Percentiles rank a stretch among this genome's conserved stretches.
Evolutionary conservation across 192 early-diverging fungal genomes (phyloP).

Genomic region (Diversispora eburnea): DNA sequence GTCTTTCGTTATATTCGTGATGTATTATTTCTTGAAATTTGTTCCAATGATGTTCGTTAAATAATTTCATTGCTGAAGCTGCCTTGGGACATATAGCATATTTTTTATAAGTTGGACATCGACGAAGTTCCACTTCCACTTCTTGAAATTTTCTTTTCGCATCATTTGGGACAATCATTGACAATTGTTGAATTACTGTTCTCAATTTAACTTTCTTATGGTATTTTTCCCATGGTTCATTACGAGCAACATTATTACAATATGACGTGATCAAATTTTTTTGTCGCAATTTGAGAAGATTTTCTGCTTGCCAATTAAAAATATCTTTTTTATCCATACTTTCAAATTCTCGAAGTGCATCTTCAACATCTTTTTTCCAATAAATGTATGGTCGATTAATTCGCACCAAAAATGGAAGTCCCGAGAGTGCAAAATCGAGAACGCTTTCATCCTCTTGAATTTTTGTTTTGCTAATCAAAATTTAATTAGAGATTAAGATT

Average conservation of each 20-base stretch:
- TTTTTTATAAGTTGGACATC: conserved; percentile 13
- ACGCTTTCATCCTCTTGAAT: background rate
- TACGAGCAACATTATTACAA: background rate
- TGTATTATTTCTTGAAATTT: background rate
- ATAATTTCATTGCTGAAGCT: background rate
- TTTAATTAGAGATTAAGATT: background rate
- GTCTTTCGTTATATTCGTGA: background rate
- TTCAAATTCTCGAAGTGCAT: conserved; percentile 3
- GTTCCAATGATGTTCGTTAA: conserved; percentile 11
- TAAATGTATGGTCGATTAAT: background rate
- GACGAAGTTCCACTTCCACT: conserved; percentile 1
- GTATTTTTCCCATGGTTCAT: background rate
- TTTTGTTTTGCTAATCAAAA: background rate
- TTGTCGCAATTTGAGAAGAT: background rate
- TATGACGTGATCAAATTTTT: background rate
- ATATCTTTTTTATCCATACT: background rate
- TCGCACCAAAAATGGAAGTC: background rate
- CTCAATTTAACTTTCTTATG: background rate
- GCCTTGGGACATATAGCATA: background rate
- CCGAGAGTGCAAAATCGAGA: background rate
- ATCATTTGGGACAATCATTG: conserved; percentile 9
- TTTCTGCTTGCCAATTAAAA: background rate
- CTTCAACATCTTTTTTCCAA: conserved; percentile 2
- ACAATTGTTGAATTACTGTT: background rate
- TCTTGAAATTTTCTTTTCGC: background rate